Evolutionary conservation across 2,329 filamentous ascomycete genomes (phyloP).

Genomic region (Eurotiales sp.): DNA sequence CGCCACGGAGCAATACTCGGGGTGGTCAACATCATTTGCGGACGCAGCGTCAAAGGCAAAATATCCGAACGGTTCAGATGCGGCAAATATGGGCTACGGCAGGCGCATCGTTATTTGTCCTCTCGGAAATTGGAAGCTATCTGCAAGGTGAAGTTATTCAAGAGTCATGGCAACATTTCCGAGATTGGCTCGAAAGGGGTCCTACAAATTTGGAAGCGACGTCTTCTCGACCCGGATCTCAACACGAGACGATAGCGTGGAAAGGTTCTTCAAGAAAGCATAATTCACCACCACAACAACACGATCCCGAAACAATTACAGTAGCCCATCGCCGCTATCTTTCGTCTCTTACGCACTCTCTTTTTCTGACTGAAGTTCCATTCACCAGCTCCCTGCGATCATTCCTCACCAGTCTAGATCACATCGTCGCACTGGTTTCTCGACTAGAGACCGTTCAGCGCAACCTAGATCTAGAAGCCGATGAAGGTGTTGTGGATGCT

Average conservation of each 20-base stretch:
- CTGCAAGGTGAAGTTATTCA: constrained; percentile 86
- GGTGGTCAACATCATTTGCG: constrained; percentile 59
- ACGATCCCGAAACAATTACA: constrained; percentile 82
- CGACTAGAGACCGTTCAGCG: constrained; percentile 74
- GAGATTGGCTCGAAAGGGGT: constrained; percentile 63
- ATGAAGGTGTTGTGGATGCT: constrained; percentile 75
- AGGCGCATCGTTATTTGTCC: constrained; percentile 80
- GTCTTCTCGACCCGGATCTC: constrained; percentile 36
- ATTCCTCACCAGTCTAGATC: constrained; percentile 61
- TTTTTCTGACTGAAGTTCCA: constrained; percentile 41
- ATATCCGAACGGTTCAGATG: constrained; percentile 62
- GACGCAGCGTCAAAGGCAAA: constrained; percentile 61
- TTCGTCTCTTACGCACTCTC: constrained; percentile 52
- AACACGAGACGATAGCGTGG: constrained; percentile 22
- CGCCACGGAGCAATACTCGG: constrained; percentile 59
- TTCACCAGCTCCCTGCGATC: constrained; percentile 39
- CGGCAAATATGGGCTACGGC: constrained; percentile 86
- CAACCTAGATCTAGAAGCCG: constrained; percentile 73
- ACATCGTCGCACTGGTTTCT: constrained; percentile 70
- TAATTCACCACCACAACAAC: constrained; percentile 35
- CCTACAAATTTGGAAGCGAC: constrained; percentile 21
- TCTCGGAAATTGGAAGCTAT: constrained; percentile 82
- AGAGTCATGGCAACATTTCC: constrained; percentile 75
- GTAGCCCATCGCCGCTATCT: constrained; percentile 77
- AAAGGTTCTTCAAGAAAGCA: constrained; percentile 1